These are phyloP conservation scores for Trichoderma sp. DNA, from an alignment of 2,329 filamentous ascomycete genomes.

Conservation along the genomic window DNA sequence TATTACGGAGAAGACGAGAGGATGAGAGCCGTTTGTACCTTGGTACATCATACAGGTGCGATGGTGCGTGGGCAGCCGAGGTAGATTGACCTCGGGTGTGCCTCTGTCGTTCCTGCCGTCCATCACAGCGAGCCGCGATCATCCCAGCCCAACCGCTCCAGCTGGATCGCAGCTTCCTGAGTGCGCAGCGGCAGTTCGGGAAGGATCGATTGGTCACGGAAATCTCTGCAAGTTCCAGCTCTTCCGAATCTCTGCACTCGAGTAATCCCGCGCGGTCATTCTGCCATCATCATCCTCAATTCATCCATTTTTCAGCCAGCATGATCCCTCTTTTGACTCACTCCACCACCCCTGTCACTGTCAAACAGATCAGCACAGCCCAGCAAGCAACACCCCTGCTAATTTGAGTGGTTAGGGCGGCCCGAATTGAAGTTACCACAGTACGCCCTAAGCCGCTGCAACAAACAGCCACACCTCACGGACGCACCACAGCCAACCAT, in stretches of 20 bases:
- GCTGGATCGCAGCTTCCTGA: background rate
- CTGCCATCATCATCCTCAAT: background rate
- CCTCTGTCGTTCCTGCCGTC: background rate
- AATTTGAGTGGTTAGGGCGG: background rate
- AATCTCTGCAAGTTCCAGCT: background rate
- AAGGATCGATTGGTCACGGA: background rate
- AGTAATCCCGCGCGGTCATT: background rate
- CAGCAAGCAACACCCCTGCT: constrained; percentile 6
- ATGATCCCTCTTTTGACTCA: constrained; percentile 7
- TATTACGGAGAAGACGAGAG: background rate
- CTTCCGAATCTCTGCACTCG: background rate
- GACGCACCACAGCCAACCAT: constrained; percentile 14
- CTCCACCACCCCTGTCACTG: background rate
- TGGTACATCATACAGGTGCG: background rate
- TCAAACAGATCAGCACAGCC: constrained; percentile 15
- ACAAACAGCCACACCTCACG: constrained; percentile 7
- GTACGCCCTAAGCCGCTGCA: background rate
- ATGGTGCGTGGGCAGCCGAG: background rate
- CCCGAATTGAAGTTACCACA: background rate
- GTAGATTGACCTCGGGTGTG: constrained; percentile 7
- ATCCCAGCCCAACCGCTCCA: background rate
- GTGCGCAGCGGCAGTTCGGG: background rate
- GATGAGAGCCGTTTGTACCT: background rate
- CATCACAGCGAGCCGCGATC: background rate
- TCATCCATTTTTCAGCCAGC: background rate